These are phyloP conservation scores for Thraustochytrium sp. DNA, from an alignment of 352 stramenopile genomes.

Conservation along the genomic window DNA sequence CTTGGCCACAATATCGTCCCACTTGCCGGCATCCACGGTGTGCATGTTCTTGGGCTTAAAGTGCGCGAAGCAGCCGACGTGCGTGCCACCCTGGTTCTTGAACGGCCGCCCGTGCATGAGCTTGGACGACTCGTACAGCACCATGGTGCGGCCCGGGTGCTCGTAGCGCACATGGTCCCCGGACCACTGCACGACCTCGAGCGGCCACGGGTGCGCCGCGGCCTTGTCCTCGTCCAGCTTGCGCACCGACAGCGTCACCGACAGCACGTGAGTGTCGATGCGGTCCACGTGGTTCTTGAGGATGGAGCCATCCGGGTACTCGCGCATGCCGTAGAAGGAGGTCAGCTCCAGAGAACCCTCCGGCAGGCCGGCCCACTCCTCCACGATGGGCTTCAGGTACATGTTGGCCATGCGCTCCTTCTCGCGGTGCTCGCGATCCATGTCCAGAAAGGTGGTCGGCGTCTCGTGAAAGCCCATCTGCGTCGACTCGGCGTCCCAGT, in stretches of 20 bases:
- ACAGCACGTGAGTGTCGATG: constrained; percentile 45
- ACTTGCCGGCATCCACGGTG: neutral
- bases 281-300: constrained; percentile 44
- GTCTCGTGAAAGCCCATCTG: constrained; percentile 37
- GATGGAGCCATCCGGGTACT: constrained; percentile 30
- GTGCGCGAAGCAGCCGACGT: constrained; percentile 36
- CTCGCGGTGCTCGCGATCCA: constrained; percentile 15
- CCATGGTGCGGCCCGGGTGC: constrained; percentile 33
- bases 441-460: constrained; percentile 25
- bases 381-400: constrained; percentile 45
- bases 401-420: constrained; percentile 34
- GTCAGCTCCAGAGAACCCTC: constrained; percentile 22
- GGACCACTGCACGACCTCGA: constrained; percentile 32
- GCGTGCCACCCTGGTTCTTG: constrained; percentile 17
- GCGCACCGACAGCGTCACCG: constrained; percentile 3
- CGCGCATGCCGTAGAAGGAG: constrained; percentile 41
- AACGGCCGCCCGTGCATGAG: constrained; percentile 34
- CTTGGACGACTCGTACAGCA: constrained; percentile 41
- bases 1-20: constrained; percentile 32
- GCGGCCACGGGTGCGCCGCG: constrained; percentile 25
- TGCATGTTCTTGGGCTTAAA: constrained; percentile 47
- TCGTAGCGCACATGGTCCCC: constrained; percentile 42
- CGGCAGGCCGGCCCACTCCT: constrained; percentile 34
- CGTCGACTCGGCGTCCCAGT: constrained; percentile 31
- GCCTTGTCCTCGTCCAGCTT: constrained; percentile 44